Evolutionary conservation across 257 asterid species (phyloP).

Genomic region (Nicotiana tomentosiformis): DNA sequence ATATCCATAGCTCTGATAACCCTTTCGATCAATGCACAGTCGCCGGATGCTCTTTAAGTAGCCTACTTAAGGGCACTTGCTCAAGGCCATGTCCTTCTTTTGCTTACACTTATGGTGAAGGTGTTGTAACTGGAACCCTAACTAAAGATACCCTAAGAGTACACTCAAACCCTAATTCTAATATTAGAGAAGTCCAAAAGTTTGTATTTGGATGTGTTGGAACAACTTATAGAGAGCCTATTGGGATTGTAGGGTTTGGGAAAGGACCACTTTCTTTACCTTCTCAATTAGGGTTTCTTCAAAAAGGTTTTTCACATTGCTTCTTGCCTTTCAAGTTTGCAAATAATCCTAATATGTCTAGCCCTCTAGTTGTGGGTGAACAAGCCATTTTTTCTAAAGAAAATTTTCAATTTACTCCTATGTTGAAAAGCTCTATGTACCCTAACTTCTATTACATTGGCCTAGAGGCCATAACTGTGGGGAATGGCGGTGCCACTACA

Average conservation of each 20-base stretch:
- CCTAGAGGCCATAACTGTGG: conserved; percentile 43
- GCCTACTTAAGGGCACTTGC: conserved; percentile 40
- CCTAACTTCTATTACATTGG: conserved; percentile 71
- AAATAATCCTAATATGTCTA: conserved; percentile 58
- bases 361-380: conserved; percentile 63
- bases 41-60: conserved; percentile 56
- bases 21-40: conserved; percentile 43
- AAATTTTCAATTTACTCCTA: conserved; percentile 56
- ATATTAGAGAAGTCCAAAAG: conserved; percentile 32
- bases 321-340: conserved; percentile 69
- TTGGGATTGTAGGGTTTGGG: conserved; percentile 74
- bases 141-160: conserved; percentile 50
- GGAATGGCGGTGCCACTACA: conserved; percentile 19
- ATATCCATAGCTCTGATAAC: conserved; percentile 56
- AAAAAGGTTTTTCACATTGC: conserved; percentile 68
- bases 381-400: conserved; percentile 55
- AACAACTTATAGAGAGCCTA: conserved; percentile 54
- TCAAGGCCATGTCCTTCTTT: conserved; percentile 74
- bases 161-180: conserved; percentile 26
- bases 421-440: conserved; percentile 46
- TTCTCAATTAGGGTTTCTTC: conserved; percentile 63
- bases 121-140: conserved; percentile 48
- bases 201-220: conserved; percentile 65
- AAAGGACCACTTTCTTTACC: conserved; percentile 70
- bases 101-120: conserved; percentile 68